These are phyloP conservation scores for Drechslerella dactyloides DNA, from an alignment of 2,329 filamentous ascomycete species.

Conservation along the genomic window DNA sequence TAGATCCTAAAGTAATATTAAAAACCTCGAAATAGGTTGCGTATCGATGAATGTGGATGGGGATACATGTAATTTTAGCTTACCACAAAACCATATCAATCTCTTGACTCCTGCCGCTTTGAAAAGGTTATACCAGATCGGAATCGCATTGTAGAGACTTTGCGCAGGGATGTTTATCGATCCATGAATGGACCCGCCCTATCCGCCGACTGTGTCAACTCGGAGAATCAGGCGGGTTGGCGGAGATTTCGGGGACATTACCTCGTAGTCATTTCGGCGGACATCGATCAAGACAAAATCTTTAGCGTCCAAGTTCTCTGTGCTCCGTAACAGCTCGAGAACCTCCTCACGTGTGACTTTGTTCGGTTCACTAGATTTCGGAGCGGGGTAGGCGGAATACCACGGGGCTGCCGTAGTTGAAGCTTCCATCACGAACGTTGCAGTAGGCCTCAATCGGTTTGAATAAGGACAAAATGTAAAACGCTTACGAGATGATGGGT, in stretches of 20 bases:
- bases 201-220: not conserved
- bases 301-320: conserved; percentile 53
- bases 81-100: conserved; percentile 60
- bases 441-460: too few species aligned
- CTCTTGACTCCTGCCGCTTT: conserved; percentile 55
- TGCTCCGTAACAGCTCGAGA: conserved; percentile 57
- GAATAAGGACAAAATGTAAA: too few species aligned
- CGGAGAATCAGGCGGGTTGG: not conserved
- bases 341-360: conserved; percentile 57
- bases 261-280: conserved; percentile 53
- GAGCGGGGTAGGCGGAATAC: conserved; percentile 59
- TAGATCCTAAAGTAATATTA: conserved; percentile 62
- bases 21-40: not conserved
- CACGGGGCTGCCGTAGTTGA: conserved; percentile 55
- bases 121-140: conserved; percentile 57
- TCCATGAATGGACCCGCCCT: conserved; percentile 16
- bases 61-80: conserved; percentile 39
- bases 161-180: conserved; percentile 58
- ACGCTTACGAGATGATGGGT: too few species aligned
- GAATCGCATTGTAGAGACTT: conserved; percentile 58
- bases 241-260: not conserved
- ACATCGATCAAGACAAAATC: conserved; percentile 61
- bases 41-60: not conserved
- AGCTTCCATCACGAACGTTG: not conserved
- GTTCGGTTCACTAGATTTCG: conserved; percentile 54